These are phyloP conservation scores for Gentiana macrophylla DNA, from an alignment of 257 asterid genomes.

Conservation along the genomic window DNA sequence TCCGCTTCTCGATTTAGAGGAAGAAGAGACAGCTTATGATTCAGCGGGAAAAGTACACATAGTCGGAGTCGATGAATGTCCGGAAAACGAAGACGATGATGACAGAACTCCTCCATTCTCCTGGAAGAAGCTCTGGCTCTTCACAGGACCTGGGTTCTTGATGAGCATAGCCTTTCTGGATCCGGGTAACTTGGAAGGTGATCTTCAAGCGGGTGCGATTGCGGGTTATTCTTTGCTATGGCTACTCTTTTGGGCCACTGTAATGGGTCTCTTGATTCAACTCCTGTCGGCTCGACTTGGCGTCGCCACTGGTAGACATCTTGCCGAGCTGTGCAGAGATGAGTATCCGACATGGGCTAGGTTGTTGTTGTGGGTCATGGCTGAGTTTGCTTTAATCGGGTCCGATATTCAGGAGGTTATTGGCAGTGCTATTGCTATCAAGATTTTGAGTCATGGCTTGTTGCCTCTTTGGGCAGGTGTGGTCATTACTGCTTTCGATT, in stretches of 20 bases:
- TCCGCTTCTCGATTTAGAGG: constrained; percentile 13
- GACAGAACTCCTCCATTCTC: constrained; percentile 22
- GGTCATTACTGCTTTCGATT: constrained; percentile 27
- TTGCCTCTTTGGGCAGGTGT: constrained; percentile 39
- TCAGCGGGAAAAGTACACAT: constrained; percentile 16
- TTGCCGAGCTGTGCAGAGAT: constrained; percentile 31
- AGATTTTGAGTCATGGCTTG: constrained; percentile 22
- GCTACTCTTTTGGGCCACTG: constrained; percentile 31
- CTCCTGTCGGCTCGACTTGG: constrained; percentile 29
- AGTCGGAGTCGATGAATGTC: constrained; percentile 9
- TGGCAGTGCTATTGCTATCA: constrained; percentile 34
- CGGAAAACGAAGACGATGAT: constrained; percentile 1
- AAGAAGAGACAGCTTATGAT: constrained; percentile 21
- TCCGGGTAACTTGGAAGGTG: constrained; percentile 35
- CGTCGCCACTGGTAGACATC: constrained; percentile 31
- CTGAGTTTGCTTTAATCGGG: constrained; percentile 29
- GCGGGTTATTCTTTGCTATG: constrained; percentile 31
- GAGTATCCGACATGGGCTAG: constrained; percentile 33
- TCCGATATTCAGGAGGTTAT: constrained; percentile 35
- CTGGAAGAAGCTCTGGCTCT: constrained; percentile 33
- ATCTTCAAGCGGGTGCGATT: constrained; percentile 32
- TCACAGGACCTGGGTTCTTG: constrained; percentile 33
- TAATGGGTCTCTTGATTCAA: constrained; percentile 29
- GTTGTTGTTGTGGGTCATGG: constrained; percentile 28
- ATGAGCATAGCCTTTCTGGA: constrained; percentile 36